Evolutionary conservation across 1,139 yeast species (phyloP), one percentile per base, ranked within the genome.

Genomic region (Suhomyces ambrosiae): DNA sequence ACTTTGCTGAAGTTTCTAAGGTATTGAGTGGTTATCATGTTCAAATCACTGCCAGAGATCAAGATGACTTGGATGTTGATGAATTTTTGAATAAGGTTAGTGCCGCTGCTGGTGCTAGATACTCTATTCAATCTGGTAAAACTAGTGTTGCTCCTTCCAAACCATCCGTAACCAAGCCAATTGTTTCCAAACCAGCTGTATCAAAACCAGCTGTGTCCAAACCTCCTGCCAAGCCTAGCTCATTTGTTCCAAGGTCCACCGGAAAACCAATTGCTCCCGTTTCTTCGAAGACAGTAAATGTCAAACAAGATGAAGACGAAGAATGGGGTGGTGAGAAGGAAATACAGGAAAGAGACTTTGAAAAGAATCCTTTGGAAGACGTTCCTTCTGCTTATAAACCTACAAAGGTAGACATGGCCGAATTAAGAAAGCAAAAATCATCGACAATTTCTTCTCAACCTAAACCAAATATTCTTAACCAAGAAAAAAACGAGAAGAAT

Each of bases 41-140:
- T 38, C 97, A 92, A 63, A 82, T 94, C 48, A 88, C 97, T 29
- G 98, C 97, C n/a, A 80, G 97, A 63, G 95, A 87, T 56, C 75
- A 79, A 37, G 96, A 88, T 54, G 98, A 94, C 58, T 74, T 94
- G 58, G 86, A 86, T 50, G 86, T 85, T 32, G 73, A 76, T 23
- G 95, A 86, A 44, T 78, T 92, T 46, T 62, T 88, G 49, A 74
- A 80, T 38, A 81, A 88, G 52, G 82, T 94, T 34, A 82, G 87
- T 47, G 85, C 88, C 48, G 96, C 98, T 27, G 86, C 97, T 2
- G 98, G 98, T 51, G 96, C 98, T 16, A 81, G 95, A 57, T 92
- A 92, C 65, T 83, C 95, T 4, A 78, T 81, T 38, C 86, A 81
- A 58, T 12, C 45, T 6, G 36, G 39, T 7, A 13, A 38, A 7